Evolutionary conservation across 805 yeast genomes (phyloP).

Genomic region (Candida multigemmis): DNA sequence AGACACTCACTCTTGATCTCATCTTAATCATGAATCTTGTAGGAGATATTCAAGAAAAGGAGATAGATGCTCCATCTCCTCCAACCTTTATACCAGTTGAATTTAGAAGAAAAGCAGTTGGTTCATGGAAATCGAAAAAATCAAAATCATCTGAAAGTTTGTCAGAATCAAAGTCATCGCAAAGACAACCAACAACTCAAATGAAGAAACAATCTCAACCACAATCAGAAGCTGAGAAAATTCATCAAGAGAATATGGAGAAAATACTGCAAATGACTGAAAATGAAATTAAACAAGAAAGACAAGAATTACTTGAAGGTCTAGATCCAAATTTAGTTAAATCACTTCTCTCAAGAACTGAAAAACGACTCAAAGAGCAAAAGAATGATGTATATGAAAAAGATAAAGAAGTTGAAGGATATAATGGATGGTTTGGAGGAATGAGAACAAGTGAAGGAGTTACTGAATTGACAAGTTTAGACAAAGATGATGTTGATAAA

Average conservation of each 20-base stretch:
- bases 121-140: constrained; percentile 14
- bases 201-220: constrained; percentile 6
- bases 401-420: constrained; percentile 32
- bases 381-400: constrained; percentile 11
- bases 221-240: constrained; percentile 58
- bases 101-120: too few species aligned
- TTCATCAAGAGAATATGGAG: constrained; percentile 68
- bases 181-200: constrained; percentile 4
- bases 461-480: constrained; percentile 20
- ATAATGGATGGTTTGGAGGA: constrained; percentile 33
- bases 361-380: constrained; percentile 26
- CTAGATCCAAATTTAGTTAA: constrained; percentile 64
- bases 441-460: constrained; percentile 27
- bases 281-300: constrained; percentile 56
- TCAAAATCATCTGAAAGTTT: constrained; percentile 2
- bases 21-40: constrained; percentile 46
- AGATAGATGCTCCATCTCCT: constrained; percentile 25
- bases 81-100: too few species aligned
- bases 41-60: constrained; percentile 67
- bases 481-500: constrained; percentile 24
- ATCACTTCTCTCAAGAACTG: constrained; percentile 48
- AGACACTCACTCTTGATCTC: constrained; percentile 1
- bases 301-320: constrained; percentile 54
- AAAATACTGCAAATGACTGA: constrained; percentile 52
- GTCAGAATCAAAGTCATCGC: constrained; percentile 6